phyloP scores from a whole-genome alignment of 2,329 filamentous ascomycete species.

The Pestalotiopsis sp. region DNA sequence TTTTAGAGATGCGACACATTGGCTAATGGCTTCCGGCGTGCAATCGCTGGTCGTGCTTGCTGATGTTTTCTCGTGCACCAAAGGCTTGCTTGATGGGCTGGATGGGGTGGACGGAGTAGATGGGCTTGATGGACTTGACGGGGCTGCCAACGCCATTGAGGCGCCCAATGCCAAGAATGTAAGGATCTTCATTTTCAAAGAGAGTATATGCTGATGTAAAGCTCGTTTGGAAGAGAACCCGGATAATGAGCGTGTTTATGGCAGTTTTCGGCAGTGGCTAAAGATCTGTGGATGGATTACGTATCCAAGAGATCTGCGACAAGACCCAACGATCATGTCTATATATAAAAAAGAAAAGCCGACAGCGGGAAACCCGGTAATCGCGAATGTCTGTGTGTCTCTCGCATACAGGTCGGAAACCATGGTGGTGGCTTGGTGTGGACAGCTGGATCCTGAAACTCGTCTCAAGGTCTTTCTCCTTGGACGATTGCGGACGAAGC shows the following conservation, averaged over 20 bases:
- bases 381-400: not conserved
- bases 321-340: slow-evolving; percentile 6
- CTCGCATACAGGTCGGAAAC: not conserved
- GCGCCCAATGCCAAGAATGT: not conserved
- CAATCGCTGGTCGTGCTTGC: not conserved
- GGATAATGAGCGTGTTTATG: not conserved
- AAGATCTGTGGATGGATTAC: not conserved
- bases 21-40: not conserved
- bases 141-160: not conserved
- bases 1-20: not conserved
- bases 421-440: slow-evolving; percentile 1
- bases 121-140: not conserved
- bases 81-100: not conserved
- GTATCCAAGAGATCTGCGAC: slow-evolving; percentile 7
- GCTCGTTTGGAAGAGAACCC: not conserved
- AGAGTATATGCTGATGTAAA: not conserved
- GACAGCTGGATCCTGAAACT: not conserved
- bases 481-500: not conserved
- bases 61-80: not conserved
- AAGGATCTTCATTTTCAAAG: not conserved
- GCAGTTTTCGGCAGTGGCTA: not conserved
- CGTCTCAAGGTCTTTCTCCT: not conserved
- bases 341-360: slow-evolving; percentile 1
- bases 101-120: not conserved
- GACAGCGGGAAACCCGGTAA: not conserved